These are phyloP conservation scores for Hirsutella minnesotensis DNA, from an alignment of 2,329 filamentous ascomycete genomes.

Conservation along the genomic window DNA sequence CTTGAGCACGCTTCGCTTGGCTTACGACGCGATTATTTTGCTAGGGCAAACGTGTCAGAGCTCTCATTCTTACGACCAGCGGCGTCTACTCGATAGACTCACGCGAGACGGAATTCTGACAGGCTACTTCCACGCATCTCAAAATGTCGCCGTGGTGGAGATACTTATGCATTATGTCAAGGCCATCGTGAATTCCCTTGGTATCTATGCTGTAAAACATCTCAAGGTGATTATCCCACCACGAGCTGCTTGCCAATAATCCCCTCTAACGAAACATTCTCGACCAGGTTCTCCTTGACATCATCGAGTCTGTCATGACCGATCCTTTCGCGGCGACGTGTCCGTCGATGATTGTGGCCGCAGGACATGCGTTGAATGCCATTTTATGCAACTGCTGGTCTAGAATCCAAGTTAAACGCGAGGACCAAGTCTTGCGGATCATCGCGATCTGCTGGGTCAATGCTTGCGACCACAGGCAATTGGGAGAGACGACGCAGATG, in stretches of 20 bases:
- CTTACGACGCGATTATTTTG: slow-evolving; percentile 54
- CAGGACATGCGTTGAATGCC: slow-evolving; percentile 39
- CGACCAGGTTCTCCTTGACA: slow-evolving; percentile 49
- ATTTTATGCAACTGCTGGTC: slow-evolving; percentile 59
- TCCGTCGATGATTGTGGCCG: slow-evolving; percentile 39
- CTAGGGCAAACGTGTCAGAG: slow-evolving; percentile 30
- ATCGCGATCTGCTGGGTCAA: slow-evolving; percentile 53
- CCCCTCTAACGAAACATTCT: slow-evolving; percentile 4
- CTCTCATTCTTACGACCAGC: slow-evolving; percentile 13
- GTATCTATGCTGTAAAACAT: slow-evolving; percentile 54
- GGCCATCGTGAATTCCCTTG: slow-evolving; percentile 41
- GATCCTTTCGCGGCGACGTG: slow-evolving; percentile 54
- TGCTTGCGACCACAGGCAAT: slow-evolving; percentile 23
- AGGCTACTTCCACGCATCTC: slow-evolving; percentile 44
- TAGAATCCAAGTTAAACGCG: slow-evolving; percentile 45
- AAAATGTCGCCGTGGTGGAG: slow-evolving; percentile 44
- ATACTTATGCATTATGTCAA: slow-evolving; percentile 40
- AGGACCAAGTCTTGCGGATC: slow-evolving; percentile 51
- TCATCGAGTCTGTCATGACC: slow-evolving; percentile 52
- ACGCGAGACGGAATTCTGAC: slow-evolving; percentile 44
- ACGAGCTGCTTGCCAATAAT: background rate
- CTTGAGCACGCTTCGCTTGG: slow-evolving; percentile 45
- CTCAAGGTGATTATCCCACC: slow-evolving; percentile 38
- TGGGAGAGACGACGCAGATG: background rate
- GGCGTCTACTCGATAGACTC: slow-evolving; percentile 37